Percentiles rank a stretch among this genome's conserved stretches.
Evolutionary conservation across 768 basidiomycete species (phyloP).

Genomic region (Boletus bicolor): DNA sequence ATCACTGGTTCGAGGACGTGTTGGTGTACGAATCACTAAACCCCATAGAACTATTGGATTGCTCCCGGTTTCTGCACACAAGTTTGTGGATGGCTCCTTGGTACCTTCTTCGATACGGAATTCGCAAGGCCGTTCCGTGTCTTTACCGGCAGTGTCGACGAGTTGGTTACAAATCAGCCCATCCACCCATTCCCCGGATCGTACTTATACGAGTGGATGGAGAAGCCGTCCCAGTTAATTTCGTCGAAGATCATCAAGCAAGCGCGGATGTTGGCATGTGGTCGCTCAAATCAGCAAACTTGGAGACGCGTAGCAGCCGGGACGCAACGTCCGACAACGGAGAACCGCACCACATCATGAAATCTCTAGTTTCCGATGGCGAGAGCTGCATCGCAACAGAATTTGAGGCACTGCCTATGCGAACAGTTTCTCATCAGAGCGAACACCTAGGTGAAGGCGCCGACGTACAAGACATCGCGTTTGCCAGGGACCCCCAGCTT

Average conservation of each 20-base stretch:
- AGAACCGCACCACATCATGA: neutral
- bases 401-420: neutral
- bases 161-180: neutral
- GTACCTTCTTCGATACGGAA: slow-evolving; percentile 1
- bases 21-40: slow-evolving; percentile 10
- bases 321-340: neutral
- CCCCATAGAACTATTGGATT: neutral
- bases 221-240: slow-evolving; percentile 5
- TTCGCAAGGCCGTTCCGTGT: neutral
- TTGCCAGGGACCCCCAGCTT: neutral
- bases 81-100: slow-evolving; percentile 5
- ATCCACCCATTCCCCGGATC: slow-evolving; percentile 11
- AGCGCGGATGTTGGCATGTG: neutral
- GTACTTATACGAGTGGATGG: slow-evolving; percentile 16
- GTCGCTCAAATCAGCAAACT: neutral
- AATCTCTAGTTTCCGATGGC: neutral
- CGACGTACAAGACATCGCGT: neutral
- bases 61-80: neutral
- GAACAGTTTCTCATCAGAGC: neutral
- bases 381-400: neutral
- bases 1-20: slow-evolving; percentile 22
- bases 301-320: neutral
- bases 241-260: slow-evolving; percentile 1
- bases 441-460: neutral
- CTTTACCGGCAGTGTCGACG: neutral